Percentiles rank a stretch among this genome's conserved stretches.
These are phyloP conservation scores for Gyrodon lividus DNA, from an alignment of 768 basidiomycete species.

Conservation along the genomic window DNA sequence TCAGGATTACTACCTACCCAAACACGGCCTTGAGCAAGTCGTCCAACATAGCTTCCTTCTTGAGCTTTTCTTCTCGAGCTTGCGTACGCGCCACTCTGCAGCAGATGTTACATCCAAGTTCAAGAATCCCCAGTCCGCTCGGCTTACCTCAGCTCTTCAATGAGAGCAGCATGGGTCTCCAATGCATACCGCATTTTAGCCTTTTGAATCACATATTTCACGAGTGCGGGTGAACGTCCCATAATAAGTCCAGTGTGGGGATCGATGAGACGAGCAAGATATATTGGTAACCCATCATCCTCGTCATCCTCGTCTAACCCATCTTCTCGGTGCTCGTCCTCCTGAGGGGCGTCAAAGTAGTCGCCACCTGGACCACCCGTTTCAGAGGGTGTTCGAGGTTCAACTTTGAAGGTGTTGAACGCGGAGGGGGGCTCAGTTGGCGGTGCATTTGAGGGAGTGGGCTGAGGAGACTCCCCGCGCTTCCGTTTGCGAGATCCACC, in stretches of 20 bases:
- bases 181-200: constrained; percentile 73
- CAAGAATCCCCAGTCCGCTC: background rate
- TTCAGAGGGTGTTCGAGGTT: constrained; percentile 46
- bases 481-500: constrained; percentile 74
- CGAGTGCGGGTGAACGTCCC: constrained; percentile 67
- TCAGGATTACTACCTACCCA: constrained; percentile 41
- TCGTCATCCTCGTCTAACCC: constrained; percentile 31
- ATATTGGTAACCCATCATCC: constrained; percentile 52
- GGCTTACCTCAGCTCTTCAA: constrained; percentile 55
- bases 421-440: constrained; percentile 28
- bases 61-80: constrained; percentile 48
- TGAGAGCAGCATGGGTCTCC: constrained; percentile 63
- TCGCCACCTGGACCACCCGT: constrained; percentile 31
- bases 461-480: constrained; percentile 39
- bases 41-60: constrained; percentile 64
- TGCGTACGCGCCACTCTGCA: constrained; percentile 48
- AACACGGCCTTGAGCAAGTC: constrained; percentile 47
- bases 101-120: background rate
- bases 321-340: constrained; percentile 18
- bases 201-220: constrained; percentile 66
- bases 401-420: constrained; percentile 67
- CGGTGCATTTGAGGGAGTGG: constrained; percentile 17
- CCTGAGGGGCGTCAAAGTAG: constrained; percentile 31
- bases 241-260: constrained; percentile 61
- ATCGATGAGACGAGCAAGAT: constrained; percentile 51